Base-by-base conservation (phyloP, 2,329 filamentous ascomycete species). In the Rhynchosporium graminicola region DNA sequence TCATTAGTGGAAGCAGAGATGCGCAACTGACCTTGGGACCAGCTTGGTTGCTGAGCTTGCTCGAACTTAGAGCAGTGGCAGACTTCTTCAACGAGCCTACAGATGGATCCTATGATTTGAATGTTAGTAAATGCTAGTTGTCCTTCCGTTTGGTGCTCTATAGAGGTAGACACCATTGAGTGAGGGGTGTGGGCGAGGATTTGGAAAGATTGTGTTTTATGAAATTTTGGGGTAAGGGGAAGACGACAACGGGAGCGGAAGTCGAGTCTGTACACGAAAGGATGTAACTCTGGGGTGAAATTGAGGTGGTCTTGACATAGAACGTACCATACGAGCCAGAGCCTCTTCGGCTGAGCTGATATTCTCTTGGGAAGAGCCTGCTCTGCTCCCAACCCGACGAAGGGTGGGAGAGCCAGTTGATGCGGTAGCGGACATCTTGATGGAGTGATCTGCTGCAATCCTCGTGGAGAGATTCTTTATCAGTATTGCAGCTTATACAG, bases 31-130 rank as follows among this genome's bases (percentile, higher is more conserved):
- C 84, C 80, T 85, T 85, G 69, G 78, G 75, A 65, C 73, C 76
- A 38, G 69, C 76, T 73, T 85, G 82, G 63, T 86, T 86, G 61
- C 77, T 79, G 67, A 86, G 73, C 70, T 83, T 86, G 55, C 80
- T 83, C 4, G 83, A 80, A 33, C 79, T 74, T 66, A 87, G 76
- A 45, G 78, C 77, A 43, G 77, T 74, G 36, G 81, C 74, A 47
- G 73, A 72, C 59, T 73, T 74, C 68, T 75, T 75, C 57, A 74
- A 65, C 20, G 67, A 67, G 60, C 59, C 57, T 51, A 65, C 45
- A 58, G 36, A 28, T 28, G 67, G 60, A 46, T 60, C 59, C 54
- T 71, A 66, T 46, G 51, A 12, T 48, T 47, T 26, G 40, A 62
- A 57, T 26, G 61, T 68, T 61, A 70, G 61, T 67, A 55, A 52